Percentiles rank a stretch among this genome's conserved stretches.
These are phyloP conservation scores for Vitis labrusca DNA, from an alignment of 164 flowering plant species.

Conservation along the genomic window DNA sequence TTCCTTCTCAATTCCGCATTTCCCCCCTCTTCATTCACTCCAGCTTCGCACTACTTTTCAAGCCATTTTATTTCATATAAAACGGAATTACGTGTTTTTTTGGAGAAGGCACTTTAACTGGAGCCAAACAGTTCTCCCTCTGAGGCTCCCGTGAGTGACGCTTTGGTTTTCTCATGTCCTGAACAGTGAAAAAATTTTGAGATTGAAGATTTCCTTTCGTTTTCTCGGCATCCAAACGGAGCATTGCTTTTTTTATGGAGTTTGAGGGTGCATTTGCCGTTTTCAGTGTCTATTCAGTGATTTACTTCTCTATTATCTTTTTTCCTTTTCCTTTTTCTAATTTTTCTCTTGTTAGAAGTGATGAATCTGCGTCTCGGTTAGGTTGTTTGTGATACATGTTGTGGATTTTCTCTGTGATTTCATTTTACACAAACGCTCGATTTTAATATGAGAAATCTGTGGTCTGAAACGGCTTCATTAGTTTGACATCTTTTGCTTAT, in stretches of 20 bases:
- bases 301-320: background rate
- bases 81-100: no score
- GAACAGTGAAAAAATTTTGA: no score
- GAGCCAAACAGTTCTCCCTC: no score
- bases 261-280: background rate
- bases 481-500: background rate
- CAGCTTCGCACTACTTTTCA: no score
- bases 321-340: background rate
- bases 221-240: constrained; percentile 4
- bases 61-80: no score
- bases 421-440: background rate
- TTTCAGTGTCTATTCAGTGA: background rate
- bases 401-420: background rate
- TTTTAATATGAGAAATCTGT: constrained; percentile 3
- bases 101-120: no score
- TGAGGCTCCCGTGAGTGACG: no score
- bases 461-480: constrained; percentile 4
- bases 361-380: background rate
- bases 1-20: no score
- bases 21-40: no score
- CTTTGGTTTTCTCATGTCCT: no score
- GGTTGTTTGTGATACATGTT: background rate
- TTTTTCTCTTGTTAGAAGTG: background rate
- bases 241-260: background rate
- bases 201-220: background rate